Base-by-base conservation (phyloP, 2,329 filamentous ascomycete species). In the Fusarium nodosum region DNA sequence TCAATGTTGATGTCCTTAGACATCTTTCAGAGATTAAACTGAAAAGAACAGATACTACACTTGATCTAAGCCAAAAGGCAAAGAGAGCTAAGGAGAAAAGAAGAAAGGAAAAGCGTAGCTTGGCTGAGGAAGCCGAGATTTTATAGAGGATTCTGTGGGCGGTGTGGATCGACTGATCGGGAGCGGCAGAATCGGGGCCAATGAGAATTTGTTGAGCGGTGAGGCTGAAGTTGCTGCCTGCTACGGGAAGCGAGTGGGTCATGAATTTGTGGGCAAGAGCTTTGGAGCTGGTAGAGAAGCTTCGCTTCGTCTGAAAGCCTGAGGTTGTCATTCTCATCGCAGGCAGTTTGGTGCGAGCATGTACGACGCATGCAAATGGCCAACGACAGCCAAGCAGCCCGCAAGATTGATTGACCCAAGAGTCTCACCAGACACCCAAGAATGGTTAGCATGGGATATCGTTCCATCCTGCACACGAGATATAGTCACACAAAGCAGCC, bases 1-100 rank as follows among this genome's bases (percentile, higher is more conserved):
- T 93, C 90, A 88, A 85, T 85, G 86, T 87, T 88, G 85, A 85
- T 84, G 84, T 85, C 88, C 85, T 83, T 92, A 88, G 89, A 86
- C 85, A 85, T 86, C 87, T 93, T 92, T 91, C 91, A 94, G 92
- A 91, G 90, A 93, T 94, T 94, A 95, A 94, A 93, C 92, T 94
- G 90, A 93, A 92, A 93, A 94, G 91, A 94, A 94, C 91, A 93
- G 91, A 93, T 93, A 93, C 91, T 93, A 93, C 91, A 93, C 91
- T 93, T 93, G 91, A 93, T 93, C 91, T 93, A 92, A 92, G 88
- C 89, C 86, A 88, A 86, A 85, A 84, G 83, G 79, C 79, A 81
- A 81, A 81, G 79, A 81, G 79, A 81, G 79, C 79, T 81, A 76
- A 78, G 70, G 79, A 79, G 64, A 72, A 79, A 78, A 73, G 74